These are phyloP conservation scores for Cicer chorassanicum DNA, from an alignment of 306 rosid species.

Conservation along the genomic window DNA sequence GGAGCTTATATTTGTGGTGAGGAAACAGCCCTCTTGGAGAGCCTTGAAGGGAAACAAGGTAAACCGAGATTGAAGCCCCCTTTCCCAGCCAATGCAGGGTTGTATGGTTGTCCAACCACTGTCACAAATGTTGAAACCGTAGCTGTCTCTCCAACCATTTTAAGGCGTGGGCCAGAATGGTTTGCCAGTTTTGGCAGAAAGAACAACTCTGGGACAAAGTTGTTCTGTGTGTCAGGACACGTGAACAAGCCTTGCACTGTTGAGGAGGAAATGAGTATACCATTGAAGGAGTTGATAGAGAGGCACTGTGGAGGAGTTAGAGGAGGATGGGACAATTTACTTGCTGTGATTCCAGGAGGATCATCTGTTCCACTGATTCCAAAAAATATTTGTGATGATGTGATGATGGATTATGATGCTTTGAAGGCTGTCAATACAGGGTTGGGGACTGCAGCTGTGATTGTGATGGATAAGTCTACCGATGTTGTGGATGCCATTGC, in stretches of 20 bases:
- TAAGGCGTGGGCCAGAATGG: conserved; percentile 99
- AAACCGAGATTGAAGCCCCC: conserved; percentile 99
- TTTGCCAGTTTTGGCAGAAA: conserved; percentile 97
- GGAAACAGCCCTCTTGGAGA: conserved; percentile 97
- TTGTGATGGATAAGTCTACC: conserved; percentile 98
- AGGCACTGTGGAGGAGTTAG: conserved; percentile 99
- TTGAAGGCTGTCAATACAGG: conserved; percentile 87
- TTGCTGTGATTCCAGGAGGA: conserved; percentile 96
- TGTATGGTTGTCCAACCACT: conserved; percentile 97
- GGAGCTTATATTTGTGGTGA: conserved; percentile 99
- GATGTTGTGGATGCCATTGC: conserved; percentile 99
- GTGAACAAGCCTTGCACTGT: conserved; percentile 98
- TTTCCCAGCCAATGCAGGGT: conserved; percentile 98
- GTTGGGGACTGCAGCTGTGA: conserved; percentile 97
- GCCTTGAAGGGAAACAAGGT: conserved; percentile 99
- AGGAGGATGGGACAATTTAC: conserved; percentile 99
- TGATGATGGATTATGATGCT: conserved; percentile 95
- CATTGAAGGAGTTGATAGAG: conserved; percentile 91
- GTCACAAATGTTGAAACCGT: conserved; percentile 98
- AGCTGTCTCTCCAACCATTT: conserved; percentile 96
- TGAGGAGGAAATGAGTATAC: conserved; percentile 98
- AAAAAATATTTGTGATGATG: conserved; percentile 87
- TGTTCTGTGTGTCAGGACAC: conserved; percentile 91
- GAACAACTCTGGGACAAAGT: conserved; percentile 94
- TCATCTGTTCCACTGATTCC: conserved; percentile 97